Conservation (phyloP, 1,284 basidiomycete genomes). For the Ustilago cynodontis region DNA sequence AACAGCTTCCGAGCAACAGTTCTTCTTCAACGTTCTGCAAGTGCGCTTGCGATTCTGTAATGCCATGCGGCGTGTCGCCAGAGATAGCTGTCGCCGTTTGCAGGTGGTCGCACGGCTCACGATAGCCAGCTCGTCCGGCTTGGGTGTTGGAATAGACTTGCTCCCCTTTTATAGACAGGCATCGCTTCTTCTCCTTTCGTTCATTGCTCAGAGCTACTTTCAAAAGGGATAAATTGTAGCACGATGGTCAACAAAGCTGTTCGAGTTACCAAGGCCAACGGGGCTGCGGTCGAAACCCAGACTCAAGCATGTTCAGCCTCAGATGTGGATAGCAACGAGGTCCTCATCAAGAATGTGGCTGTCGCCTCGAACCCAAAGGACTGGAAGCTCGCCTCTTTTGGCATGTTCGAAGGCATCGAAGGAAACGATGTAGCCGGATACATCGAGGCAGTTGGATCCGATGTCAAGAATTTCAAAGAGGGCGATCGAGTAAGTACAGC, state of each 20-base stretch:
- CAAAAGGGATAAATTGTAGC: too few species aligned
- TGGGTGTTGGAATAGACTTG: background rate
- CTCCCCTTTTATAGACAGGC: background rate
- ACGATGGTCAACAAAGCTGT: constrained; percentile 41
- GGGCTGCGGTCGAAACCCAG: constrained; percentile 34
- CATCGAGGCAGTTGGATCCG: constrained; percentile 32
- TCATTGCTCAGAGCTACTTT: background rate
- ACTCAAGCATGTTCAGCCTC: constrained; percentile 18
- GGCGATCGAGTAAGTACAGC: constrained; percentile 55
- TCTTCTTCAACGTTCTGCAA: background rate
- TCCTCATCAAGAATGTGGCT: constrained; percentile 69
- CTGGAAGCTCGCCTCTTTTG: constrained; percentile 59
- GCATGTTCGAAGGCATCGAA: constrained; percentile 48
- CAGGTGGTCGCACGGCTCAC: background rate
- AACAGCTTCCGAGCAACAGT: background rate
- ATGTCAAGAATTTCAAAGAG: constrained; percentile 58
- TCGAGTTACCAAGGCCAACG: constrained; percentile 33
- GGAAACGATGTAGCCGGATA: constrained; percentile 68
- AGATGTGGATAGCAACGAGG: constrained; percentile 50
- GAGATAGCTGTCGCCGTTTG: background rate
- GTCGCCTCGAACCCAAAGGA: constrained; percentile 70
- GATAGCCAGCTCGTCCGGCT: background rate
- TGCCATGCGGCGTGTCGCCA: background rate
- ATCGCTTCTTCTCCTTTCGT: background rate
- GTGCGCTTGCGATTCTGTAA: background rate